Percentiles rank a stretch among this genome's conserved stretches.
Evolutionary conservation across 345 rosid species (phyloP).

Genomic region (Corchorus olitorius): DNA sequence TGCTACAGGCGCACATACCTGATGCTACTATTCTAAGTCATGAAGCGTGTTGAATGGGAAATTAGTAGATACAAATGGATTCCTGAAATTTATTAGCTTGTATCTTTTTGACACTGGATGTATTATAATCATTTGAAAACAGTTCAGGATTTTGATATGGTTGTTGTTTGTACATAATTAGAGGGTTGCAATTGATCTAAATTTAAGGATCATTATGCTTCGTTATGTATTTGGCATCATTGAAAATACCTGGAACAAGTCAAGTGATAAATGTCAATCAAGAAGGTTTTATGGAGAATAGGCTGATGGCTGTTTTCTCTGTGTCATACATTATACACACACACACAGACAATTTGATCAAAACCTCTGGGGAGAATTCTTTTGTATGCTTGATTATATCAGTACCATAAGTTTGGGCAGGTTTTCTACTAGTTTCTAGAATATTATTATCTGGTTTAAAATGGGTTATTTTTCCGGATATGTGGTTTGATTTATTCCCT

Average conservation of each 20-base stretch:
- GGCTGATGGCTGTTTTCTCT: background rate
- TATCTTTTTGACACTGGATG: background rate
- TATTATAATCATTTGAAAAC: background rate
- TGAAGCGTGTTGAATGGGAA: background rate
- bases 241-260: background rate
- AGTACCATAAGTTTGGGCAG: background rate
- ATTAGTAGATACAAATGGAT: background rate
- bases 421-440: background rate
- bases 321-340: background rate
- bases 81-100: constrained; percentile 1
- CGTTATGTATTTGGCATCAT: background rate
- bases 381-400: background rate
- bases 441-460: background rate
- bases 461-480: background rate
- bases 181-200: constrained; percentile 6
- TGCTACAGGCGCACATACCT: constrained; percentile 7
- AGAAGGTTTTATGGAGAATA: background rate
- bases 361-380: background rate
- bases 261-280: background rate
- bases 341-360: background rate
- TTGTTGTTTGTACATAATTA: background rate
- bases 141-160: background rate
- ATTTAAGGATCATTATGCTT: background rate
- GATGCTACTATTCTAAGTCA: background rate
- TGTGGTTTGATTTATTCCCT: background rate